Evolutionary conservation across 148 eudicot genomes (phyloP).

Genomic region (Rhododendron simsii): DNA sequence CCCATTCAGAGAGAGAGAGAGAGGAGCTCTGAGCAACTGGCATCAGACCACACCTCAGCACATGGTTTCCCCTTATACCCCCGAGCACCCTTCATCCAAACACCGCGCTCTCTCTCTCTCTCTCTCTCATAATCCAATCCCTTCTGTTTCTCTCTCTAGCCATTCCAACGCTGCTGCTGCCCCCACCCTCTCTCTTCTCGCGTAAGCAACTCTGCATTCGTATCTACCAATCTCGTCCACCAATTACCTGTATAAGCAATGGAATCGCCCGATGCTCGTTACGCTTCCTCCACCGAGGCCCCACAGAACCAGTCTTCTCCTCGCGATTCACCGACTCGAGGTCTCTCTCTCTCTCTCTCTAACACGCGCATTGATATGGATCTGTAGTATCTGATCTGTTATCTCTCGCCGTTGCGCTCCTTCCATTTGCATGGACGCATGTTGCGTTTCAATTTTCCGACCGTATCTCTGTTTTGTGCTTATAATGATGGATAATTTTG

Average conservation of each 20-base stretch:
- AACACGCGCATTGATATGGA: not conserved
- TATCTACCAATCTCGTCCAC: not conserved
- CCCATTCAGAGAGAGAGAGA: not conserved
- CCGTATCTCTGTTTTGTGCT: not conserved
- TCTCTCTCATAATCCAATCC: not conserved
- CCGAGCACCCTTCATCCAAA: not conserved
- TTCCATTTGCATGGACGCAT: not conserved
- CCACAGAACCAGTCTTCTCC: constrained; percentile 34
- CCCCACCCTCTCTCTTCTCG: not conserved
- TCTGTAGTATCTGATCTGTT: constrained; percentile 6
- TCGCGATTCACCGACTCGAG: constrained; percentile 27
- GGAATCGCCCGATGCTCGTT: constrained; percentile 51
- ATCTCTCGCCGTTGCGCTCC: not conserved
- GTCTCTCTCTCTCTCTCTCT: constrained; percentile 7
- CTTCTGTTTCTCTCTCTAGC: not conserved
- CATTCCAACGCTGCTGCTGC: not conserved
- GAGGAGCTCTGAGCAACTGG: not conserved
- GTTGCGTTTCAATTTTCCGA: not conserved
- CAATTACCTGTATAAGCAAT: constrained; percentile 3
- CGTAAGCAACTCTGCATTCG: not conserved
- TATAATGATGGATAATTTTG: not conserved
- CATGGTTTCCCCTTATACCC: not conserved
- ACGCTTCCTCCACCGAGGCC: constrained; percentile 39
- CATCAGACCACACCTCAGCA: constrained; percentile 9
- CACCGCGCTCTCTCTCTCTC: not conserved